Evolutionary conservation across 2,329 filamentous ascomycete species (phyloP).

Genomic region (Hysterium pulicare): DNA sequence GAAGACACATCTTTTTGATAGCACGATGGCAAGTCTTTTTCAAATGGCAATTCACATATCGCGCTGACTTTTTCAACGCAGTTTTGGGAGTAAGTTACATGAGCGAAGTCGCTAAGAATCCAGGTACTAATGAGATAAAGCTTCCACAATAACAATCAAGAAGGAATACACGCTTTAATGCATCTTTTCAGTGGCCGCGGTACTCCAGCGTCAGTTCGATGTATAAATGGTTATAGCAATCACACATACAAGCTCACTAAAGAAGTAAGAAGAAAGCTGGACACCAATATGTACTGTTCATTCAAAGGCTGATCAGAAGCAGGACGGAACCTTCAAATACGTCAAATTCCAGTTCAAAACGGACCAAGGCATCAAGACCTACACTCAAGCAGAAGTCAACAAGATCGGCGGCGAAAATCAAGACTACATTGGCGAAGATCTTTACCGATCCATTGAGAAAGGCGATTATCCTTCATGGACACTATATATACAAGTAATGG

Average conservation of each 20-base stretch:
- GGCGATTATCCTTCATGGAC: constrained; percentile 51
- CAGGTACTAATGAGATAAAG: background rate
- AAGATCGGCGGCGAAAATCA: constrained; percentile 35
- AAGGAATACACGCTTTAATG: constrained; percentile 52
- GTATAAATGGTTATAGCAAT: constrained; percentile 47
- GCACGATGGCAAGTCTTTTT: constrained; percentile 29
- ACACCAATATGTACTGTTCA: too few species aligned
- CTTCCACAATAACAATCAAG: constrained; percentile 44
- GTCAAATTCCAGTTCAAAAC: constrained; percentile 52
- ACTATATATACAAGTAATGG: constrained; percentile 54
- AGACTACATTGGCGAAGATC: constrained; percentile 37
- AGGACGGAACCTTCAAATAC: constrained; percentile 49
- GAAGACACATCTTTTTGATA: constrained; percentile 32
- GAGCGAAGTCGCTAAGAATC: background rate
- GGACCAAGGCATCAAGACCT: constrained; percentile 45
- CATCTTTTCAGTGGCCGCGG: constrained; percentile 51
- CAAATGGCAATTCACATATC: background rate
- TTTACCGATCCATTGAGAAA: constrained; percentile 45
- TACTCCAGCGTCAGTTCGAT: constrained; percentile 46
- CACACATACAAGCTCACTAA: constrained; percentile 43
- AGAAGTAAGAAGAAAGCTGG: constrained; percentile 4
- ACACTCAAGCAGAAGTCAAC: constrained; percentile 38
- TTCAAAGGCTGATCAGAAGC: too few species aligned
- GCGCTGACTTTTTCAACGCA: background rate
- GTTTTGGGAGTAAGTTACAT: constrained; percentile 30